Conservation (phyloP, 768 basidiomycete species). For the Phlebiopsis gigantea region DNA sequence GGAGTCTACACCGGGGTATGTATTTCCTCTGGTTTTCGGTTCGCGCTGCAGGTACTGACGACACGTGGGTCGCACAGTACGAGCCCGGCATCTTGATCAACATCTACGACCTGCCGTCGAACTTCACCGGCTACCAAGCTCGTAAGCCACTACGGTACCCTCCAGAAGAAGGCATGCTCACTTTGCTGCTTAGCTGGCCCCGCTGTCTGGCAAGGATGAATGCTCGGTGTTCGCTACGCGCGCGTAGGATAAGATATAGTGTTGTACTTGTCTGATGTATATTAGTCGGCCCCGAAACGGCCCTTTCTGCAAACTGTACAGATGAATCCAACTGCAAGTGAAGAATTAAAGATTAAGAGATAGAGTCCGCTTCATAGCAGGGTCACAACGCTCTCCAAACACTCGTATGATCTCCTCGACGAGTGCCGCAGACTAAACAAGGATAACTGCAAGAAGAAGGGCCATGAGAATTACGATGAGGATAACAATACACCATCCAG, state of each 20-base stretch:
- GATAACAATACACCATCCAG: conserved; percentile 86
- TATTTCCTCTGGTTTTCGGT: background rate
- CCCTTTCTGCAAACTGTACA: no score
- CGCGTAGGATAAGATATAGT: no score
- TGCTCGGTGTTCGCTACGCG: no score
- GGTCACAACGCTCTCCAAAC: no score
- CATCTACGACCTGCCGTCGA: conserved; percentile 24
- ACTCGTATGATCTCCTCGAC: no score
- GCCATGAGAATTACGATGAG: conserved; percentile 75
- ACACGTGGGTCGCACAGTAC: conserved; percentile 6
- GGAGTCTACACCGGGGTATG: conserved; percentile 30
- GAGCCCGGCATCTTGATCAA: conserved; percentile 28
- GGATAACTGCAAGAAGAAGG: conserved; percentile 74
- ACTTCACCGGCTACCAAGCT: conserved; percentile 21
- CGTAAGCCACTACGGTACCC: conserved; percentile 11
- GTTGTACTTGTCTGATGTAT: no score
- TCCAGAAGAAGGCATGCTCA: background rate
- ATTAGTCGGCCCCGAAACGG: no score
- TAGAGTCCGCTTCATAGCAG: no score
- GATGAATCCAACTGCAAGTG: no score
- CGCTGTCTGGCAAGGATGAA: conserved; percentile 23
- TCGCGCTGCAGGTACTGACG: background rate
- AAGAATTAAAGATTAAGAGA: no score
- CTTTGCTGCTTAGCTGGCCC: conserved; percentile 17
- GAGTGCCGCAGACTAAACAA: conserved; percentile 34